A percentile compares a stretch with the other conserved stretches of the same genome.
These are phyloP conservation scores for Avena atlantica DNA, from an alignment of 176 grass and related monocot species.

Conservation along the genomic window DNA sequence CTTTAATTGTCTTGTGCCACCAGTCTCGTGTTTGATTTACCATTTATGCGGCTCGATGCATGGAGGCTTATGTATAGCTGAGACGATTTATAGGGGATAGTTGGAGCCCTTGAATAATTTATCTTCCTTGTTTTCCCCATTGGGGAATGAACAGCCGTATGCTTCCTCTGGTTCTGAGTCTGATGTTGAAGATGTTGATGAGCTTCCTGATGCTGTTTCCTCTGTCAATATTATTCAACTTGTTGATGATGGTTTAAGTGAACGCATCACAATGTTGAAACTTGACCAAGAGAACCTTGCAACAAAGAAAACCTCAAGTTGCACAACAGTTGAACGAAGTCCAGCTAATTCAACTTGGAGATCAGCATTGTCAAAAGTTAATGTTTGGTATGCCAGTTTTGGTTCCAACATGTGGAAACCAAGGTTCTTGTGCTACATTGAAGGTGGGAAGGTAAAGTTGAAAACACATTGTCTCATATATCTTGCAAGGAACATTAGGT, in stretches of 20 bases:
- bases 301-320: conserved; percentile 45
- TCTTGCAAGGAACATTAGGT: neutral
- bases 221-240: conserved; percentile 41
- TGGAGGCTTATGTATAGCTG: conserved; percentile 6
- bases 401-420: conserved; percentile 95
- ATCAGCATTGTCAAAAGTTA: conserved; percentile 68
- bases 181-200: conserved; percentile 60
- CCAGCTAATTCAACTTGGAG: conserved; percentile 61
- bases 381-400: conserved; percentile 96
- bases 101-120: conserved; percentile 41
- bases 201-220: conserved; percentile 39
- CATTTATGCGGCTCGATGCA: neutral
- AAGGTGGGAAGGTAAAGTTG: conserved; percentile 83
- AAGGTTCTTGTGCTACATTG: conserved; percentile 88
- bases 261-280: conserved; percentile 64
- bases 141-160: conserved; percentile 56
- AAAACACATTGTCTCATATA: conserved; percentile 27
- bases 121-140: conserved; percentile 16
- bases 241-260: conserved; percentile 54
- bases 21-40: conserved; percentile 22
- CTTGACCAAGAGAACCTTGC: conserved; percentile 55
- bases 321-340: conserved; percentile 22
- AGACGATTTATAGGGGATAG: conserved; percentile 28
- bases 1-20: conserved; percentile 23
- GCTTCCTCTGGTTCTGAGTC: conserved; percentile 67